Evolutionary conservation across 140 eudicot species (phyloP).

Genomic region (Oenanthe javanica): DNA sequence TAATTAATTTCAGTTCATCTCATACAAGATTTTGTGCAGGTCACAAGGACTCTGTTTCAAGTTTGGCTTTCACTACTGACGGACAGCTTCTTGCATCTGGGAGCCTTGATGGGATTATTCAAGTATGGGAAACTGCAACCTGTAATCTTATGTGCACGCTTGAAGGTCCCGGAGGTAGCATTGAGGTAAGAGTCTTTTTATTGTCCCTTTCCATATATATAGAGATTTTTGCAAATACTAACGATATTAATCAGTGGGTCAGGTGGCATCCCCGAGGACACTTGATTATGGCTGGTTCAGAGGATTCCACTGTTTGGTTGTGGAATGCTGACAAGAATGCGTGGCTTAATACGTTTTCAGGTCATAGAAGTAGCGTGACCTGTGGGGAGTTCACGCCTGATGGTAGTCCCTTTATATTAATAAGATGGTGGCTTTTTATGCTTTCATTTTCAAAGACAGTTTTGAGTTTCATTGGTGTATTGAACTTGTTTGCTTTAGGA

Average conservation of each 20-base stretch:
- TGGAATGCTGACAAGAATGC: slow-evolving; percentile 87
- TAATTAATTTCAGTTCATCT: neutral
- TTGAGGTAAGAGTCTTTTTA: slow-evolving; percentile 48
- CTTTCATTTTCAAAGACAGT: neutral
- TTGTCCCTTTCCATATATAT: neutral
- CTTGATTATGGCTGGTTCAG: slow-evolving; percentile 84
- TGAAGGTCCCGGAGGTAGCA: slow-evolving; percentile 79
- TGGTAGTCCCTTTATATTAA: slow-evolving; percentile 33
- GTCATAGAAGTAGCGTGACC: slow-evolving; percentile 74
- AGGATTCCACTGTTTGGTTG: slow-evolving; percentile 89
- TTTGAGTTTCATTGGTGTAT: neutral
- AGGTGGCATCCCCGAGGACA: slow-evolving; percentile 99
- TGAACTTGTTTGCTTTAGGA: slow-evolving; percentile 31
- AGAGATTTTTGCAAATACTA: slow-evolving; percentile 12
- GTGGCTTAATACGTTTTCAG: slow-evolving; percentile 52
- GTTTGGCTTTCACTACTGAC: slow-evolving; percentile 74
- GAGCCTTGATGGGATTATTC: slow-evolving; percentile 70
- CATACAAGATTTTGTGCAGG: slow-evolving; percentile 36
- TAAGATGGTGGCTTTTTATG: neutral
- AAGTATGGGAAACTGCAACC: slow-evolving; percentile 67
- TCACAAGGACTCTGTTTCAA: slow-evolving; percentile 70
- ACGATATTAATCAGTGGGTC: slow-evolving; percentile 62
- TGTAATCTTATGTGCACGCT: slow-evolving; percentile 55
- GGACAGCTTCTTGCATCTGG: slow-evolving; percentile 90
- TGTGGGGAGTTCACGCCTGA: slow-evolving; percentile 98